Evolutionary conservation across 2,329 filamentous ascomycete genomes (phyloP).

Genomic region (Monascus ruber): DNA sequence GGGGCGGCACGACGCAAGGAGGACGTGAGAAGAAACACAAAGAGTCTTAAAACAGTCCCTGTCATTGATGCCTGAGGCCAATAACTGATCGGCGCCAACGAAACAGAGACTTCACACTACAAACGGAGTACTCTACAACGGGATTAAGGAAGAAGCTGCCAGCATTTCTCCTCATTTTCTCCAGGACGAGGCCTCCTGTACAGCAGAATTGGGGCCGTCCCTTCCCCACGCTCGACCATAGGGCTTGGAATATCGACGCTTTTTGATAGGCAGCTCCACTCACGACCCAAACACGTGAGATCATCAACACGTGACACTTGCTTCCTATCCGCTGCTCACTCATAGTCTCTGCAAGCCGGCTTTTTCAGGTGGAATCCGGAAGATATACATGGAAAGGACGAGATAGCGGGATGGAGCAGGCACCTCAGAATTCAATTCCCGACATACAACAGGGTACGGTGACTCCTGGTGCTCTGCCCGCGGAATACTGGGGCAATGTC

Average conservation of each 20-base stretch:
- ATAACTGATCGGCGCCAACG: background rate
- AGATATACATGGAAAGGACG: too few species aligned
- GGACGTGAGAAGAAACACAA: conserved; percentile 8
- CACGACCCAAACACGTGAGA: too few species aligned
- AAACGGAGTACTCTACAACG: too few species aligned
- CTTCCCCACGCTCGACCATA: background rate
- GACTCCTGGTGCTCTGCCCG: conserved; percentile 14
- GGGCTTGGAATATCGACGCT: too few species aligned
- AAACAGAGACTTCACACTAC: too few species aligned
- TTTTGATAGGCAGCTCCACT: too few species aligned
- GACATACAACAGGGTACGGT: conserved; percentile 17
- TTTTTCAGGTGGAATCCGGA: too few species aligned
- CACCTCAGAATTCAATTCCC: conserved; percentile 18
- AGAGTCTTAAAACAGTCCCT: conserved; percentile 1
- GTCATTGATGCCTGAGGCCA: conserved; percentile 9
- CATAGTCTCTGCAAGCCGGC: too few species aligned
- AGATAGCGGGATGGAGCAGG: conserved; percentile 23
- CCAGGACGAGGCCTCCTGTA: background rate
- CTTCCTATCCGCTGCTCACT: too few species aligned
- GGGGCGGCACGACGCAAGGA: background rate
- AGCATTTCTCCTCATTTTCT: too few species aligned
- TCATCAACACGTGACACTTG: too few species aligned
- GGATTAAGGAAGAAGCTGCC: too few species aligned
- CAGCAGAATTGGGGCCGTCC: background rate
- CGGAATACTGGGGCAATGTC: conserved; percentile 29